phyloP scores from a whole-genome alignment of 345 rosid genomes.

The Crucihimalaya himalaica region DNA sequence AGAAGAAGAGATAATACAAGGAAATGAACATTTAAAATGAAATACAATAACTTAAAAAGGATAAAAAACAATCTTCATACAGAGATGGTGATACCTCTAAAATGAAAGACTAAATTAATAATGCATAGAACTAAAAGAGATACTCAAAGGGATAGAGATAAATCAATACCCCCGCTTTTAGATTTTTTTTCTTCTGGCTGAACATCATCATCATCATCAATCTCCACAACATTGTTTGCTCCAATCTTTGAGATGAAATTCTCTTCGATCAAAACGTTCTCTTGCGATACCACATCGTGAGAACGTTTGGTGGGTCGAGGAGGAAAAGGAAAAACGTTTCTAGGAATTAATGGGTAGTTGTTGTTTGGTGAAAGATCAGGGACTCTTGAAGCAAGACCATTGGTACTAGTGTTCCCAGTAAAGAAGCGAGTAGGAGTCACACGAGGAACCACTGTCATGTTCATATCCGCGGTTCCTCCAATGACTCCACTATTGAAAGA shows the following conservation, averaged over 20 bases:
- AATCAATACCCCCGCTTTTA: conserved; percentile 23
- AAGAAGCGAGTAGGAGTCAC: conserved; percentile 33
- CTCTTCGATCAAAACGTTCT: conserved; percentile 10
- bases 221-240: conserved; percentile 10
- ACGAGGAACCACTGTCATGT: conserved; percentile 16
- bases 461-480: conserved; percentile 8
- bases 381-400: conserved; percentile 12
- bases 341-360: neutral
- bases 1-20: conserved; percentile 5
- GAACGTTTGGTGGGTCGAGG: conserved; percentile 13
- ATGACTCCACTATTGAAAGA: conserved; percentile 8
- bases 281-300: neutral
- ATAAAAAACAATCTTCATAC: neutral
- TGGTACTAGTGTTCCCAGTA: conserved; percentile 11
- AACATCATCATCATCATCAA: conserved; percentile 33
- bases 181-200: conserved; percentile 10
- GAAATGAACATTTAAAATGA: neutral
- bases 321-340: conserved; percentile 21
- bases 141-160: conserved; percentile 36
- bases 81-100: conserved; percentile 19
- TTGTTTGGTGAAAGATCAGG: neutral
- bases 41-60: conserved; percentile 1
- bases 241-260: conserved; percentile 38
- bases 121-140: conserved; percentile 14
- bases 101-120: neutral